These are phyloP conservation scores for Torrubiellomyces zombiae DNA, from an alignment of 2,329 filamentous ascomycete genomes.

Conservation along the genomic window DNA sequence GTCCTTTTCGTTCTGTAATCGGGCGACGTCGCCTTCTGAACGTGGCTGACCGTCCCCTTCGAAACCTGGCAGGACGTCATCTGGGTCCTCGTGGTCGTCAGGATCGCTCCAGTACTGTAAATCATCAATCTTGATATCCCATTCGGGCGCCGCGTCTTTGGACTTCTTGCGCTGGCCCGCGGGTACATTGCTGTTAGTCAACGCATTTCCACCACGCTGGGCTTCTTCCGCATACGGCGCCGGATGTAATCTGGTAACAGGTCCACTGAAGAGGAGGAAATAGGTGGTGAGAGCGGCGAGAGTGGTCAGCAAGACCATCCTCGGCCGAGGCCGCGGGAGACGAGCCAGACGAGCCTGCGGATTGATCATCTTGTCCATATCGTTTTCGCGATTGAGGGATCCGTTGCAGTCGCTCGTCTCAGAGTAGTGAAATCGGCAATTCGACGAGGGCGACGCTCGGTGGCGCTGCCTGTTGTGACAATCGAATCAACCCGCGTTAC, in stretches of 20 bases:
- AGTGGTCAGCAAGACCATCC: constrained; percentile 22
- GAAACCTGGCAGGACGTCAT: constrained; percentile 18
- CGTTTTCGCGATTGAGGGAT: constrained; percentile 1
- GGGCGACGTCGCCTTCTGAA: constrained; percentile 15
- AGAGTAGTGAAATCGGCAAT: no score
- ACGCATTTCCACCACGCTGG: constrained; percentile 1
- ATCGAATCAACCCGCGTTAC: no score
- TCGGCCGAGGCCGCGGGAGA: constrained; percentile 21
- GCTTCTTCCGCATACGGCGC: no score
- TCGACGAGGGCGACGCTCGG: no score
- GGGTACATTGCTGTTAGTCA: constrained; percentile 2
- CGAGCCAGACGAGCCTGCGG: constrained; percentile 13
- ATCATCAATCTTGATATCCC: constrained; percentile 20
- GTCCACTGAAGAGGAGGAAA: constrained; percentile 23
- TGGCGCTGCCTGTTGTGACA: no score
- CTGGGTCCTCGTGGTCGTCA: constrained; percentile 17
- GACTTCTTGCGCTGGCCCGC: not conserved
- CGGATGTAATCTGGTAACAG: constrained; percentile 16
- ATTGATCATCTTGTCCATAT: constrained; percentile 17
- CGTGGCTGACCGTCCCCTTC: constrained; percentile 19
- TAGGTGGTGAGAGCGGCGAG: constrained; percentile 25
- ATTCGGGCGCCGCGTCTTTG: constrained; percentile 4
- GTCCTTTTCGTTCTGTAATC: constrained; percentile 25
- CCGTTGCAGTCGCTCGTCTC: no score
- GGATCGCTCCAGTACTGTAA: constrained; percentile 19